Base-by-base conservation (phyloP, 2,329 filamentous ascomycete genomes). In the Cladophialophora immunda region DNA sequence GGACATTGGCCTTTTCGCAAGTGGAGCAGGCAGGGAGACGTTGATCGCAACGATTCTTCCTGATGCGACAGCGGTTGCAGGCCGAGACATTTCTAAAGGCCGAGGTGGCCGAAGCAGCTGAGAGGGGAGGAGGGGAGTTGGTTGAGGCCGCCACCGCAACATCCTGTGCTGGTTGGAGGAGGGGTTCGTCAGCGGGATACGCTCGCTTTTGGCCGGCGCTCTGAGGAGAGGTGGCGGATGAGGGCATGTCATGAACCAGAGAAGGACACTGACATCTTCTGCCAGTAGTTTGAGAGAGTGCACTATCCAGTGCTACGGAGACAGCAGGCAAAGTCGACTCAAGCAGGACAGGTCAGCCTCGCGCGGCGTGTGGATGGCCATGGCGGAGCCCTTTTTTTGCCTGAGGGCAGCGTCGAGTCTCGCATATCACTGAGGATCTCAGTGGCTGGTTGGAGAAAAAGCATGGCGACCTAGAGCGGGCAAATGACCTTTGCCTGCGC, bases 1-100 rank as follows among this genome's bases (percentile, higher is more conserved):
- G 90, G 54, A 96, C 92, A 66, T 87, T 87, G n/a, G 92, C 94
- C 81, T 97, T 97, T 78, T 94, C 93, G 80, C 94, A 98, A 73
- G 92, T 92, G 50, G 92, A 90, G 78, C 94, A 98, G 74, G 92
- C 92, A 8, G 94, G 94, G 68, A 98, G 85, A 71, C 91, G 90
- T 84, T 97, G 94, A 80, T 98, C 94, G 80, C 94, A 98, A 61
- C 93, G 87, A 77, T 97, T 98, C 84, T 98, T 98, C 75, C 94
- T 88, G 77, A 96, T 82, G 54, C 94, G 88, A 79, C 94, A 98
- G 47, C 93, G 88, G 81, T 97, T 97, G 81, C 94, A 98, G 64
- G 94, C 94, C 78, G 92, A 96, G 71, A 98, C 94, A 78, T 94
- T 94, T 73, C 92, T 89, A 75, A 94, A 94, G 71, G 81, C 80